These are phyloP conservation scores for Sphagnum magellanicum DNA, from an alignment of 228 moss, liverwort and hornwort genomes.

Conservation along the genomic window DNA sequence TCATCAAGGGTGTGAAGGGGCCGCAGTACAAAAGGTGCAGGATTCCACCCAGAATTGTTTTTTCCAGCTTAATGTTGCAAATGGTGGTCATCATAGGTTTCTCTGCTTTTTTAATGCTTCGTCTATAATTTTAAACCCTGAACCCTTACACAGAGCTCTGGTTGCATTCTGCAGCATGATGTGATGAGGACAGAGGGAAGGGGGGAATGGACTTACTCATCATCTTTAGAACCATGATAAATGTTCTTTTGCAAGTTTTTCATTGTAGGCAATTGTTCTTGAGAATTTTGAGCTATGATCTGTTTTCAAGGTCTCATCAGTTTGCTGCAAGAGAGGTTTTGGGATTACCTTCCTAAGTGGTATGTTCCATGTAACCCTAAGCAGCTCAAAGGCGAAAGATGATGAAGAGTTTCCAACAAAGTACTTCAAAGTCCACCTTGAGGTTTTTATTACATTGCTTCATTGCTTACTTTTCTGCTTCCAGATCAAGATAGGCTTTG, in stretches of 20 bases:
- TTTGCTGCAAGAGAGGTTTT: background rate
- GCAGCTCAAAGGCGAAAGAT: constrained; percentile 38
- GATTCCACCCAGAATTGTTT: background rate
- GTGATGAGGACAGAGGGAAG: background rate
- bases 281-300: too few relatives aligned
- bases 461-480: too few relatives aligned
- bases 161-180: background rate
- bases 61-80: too few relatives aligned
- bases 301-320: background rate
- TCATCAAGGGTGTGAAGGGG: constrained; percentile 45
- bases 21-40: constrained; percentile 42
- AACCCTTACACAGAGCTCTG: background rate
- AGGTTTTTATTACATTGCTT: constrained; percentile 18
- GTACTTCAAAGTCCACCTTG: constrained; percentile 45
- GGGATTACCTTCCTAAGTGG: background rate
- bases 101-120: too few relatives aligned
- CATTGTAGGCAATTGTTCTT: background rate
- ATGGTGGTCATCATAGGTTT: too few relatives aligned
- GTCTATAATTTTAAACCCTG: too few relatives aligned
- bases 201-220: too few relatives aligned
- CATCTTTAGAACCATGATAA: too few relatives aligned
- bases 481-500: too few relatives aligned
- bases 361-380: background rate
- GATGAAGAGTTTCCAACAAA: constrained; percentile 48
- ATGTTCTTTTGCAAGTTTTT: too few relatives aligned